Evolutionary conservation across 805 yeast genomes (phyloP).

Genomic region (Starmerella tilneyi): DNA sequence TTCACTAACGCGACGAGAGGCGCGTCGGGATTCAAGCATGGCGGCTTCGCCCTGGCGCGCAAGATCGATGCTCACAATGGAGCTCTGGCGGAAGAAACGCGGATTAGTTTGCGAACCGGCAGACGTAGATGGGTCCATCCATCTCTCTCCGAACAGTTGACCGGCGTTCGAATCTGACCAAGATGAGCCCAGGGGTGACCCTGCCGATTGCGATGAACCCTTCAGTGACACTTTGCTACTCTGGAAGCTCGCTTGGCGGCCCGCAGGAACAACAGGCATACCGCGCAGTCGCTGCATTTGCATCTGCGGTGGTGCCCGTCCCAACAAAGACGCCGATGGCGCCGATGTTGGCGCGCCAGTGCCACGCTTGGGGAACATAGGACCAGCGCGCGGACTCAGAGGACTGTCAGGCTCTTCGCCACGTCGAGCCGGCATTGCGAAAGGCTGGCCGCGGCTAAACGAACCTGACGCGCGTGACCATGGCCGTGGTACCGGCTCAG

Average conservation of each 20-base stretch:
- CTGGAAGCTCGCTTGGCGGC: slow-evolving; percentile 1
- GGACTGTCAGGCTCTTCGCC: slow-evolving; percentile 4
- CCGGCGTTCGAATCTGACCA: slow-evolving; percentile 3
- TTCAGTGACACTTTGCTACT: neutral
- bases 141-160: slow-evolving; percentile 17
- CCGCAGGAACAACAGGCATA: neutral
- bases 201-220: slow-evolving; percentile 2
- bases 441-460: neutral
- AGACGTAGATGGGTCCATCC: slow-evolving; percentile 18
- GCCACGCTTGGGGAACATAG: neutral
- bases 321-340: neutral
- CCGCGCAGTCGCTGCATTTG: slow-evolving; percentile 8
- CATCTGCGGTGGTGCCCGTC: slow-evolving; percentile 3
- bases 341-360: slow-evolving; percentile 1
- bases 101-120: neutral
- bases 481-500: neutral
- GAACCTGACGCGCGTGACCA: neutral
- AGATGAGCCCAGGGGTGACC: neutral
- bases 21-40: slow-evolving; percentile 2
- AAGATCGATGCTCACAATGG: slow-evolving; percentile 25
- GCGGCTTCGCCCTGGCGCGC: slow-evolving; percentile 18
- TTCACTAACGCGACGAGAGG: slow-evolving; percentile 19
- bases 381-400: neutral
- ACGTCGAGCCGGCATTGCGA: neutral
- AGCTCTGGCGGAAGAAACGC: slow-evolving; percentile 26